phyloP scores from a whole-genome alignment of 495 filamentous ascomycete genomes.

The Neurospora sp. region DNA sequence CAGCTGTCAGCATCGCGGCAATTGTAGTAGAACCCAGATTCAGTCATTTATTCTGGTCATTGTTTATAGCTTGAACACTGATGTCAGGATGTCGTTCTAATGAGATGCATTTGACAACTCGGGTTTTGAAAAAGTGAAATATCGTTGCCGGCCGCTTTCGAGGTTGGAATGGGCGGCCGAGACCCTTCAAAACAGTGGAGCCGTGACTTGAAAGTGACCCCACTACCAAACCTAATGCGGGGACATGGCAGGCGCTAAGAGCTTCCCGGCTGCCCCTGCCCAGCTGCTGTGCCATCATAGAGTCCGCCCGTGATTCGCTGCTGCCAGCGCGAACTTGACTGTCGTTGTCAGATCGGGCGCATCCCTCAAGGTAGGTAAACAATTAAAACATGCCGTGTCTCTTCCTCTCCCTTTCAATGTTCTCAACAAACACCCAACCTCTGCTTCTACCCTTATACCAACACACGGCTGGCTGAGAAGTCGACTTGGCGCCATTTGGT shows the following conservation, averaged over 20 bases:
- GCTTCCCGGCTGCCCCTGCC: conserved; percentile 3
- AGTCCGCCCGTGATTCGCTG: conserved; percentile 1
- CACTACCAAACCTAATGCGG: neutral
- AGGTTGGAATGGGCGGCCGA: neutral
- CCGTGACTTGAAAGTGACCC: neutral
- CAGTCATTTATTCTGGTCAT: too few species aligned
- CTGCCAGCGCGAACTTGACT: conserved; percentile 9
- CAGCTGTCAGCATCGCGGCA: too few species aligned
- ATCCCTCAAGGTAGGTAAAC: neutral
- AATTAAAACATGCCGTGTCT: neutral
- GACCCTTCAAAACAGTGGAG: neutral
- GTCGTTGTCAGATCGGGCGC: neutral
- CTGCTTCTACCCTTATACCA: neutral
- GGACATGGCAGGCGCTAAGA: neutral
- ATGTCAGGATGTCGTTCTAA: neutral
- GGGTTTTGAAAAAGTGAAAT: neutral
- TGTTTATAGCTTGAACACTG: neutral
- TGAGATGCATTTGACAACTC: neutral
- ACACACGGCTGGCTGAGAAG: neutral
- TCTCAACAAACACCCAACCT: neutral
- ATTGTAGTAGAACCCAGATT: too few species aligned
- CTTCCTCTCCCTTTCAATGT: neutral
- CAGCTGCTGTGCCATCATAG: conserved; percentile 1
- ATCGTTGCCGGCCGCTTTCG: neutral
- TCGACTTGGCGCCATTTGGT: neutral